Percentiles rank a stretch among this genome's conserved stretches.
phyloP scores from a whole-genome alignment of 306 rosid genomes.

The Malus fusca region DNA sequence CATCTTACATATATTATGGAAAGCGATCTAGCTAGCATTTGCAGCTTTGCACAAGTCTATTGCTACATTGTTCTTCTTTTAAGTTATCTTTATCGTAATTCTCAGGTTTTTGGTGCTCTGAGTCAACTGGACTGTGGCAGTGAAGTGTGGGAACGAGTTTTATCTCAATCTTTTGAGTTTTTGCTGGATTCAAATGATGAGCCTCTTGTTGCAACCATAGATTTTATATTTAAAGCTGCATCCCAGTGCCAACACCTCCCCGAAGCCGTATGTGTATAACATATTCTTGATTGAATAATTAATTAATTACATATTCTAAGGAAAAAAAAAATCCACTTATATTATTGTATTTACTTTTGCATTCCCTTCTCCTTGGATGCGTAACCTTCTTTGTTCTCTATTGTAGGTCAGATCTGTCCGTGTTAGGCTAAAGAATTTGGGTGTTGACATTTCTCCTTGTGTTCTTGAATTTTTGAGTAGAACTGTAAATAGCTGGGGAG shows the following conservation, averaged over 20 bases:
- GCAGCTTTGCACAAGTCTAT: neutral
- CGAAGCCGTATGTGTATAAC: constrained; percentile 73
- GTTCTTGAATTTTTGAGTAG: constrained; percentile 88
- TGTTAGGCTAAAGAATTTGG: constrained; percentile 72
- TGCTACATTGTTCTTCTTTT: constrained; percentile 15
- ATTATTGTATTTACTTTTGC: neutral
- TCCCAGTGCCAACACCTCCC: constrained; percentile 98
- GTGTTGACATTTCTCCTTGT: constrained; percentile 72
- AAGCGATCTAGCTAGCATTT: neutral
- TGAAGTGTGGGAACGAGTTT: constrained; percentile 91
- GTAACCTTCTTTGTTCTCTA: constrained; percentile 23
- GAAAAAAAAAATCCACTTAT: neutral
- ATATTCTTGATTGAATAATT: constrained; percentile 13
- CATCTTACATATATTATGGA: neutral
- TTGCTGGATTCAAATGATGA: constrained; percentile 82
- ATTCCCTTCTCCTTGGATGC: constrained; percentile 7
- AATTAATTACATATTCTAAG: constrained; percentile 1
- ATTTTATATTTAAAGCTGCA: constrained; percentile 89
- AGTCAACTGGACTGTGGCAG: constrained; percentile 88
- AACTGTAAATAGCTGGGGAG: constrained; percentile 97
- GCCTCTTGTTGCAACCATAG: constrained; percentile 70
- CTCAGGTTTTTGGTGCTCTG: constrained; percentile 84
- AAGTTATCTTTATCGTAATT: constrained; percentile 17
- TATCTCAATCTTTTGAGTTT: constrained; percentile 75
- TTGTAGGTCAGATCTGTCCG: constrained; percentile 88